These are phyloP conservation scores for Fraxinus nigra DNA, from an alignment of 305 asterid species.

Conservation along the genomic window DNA sequence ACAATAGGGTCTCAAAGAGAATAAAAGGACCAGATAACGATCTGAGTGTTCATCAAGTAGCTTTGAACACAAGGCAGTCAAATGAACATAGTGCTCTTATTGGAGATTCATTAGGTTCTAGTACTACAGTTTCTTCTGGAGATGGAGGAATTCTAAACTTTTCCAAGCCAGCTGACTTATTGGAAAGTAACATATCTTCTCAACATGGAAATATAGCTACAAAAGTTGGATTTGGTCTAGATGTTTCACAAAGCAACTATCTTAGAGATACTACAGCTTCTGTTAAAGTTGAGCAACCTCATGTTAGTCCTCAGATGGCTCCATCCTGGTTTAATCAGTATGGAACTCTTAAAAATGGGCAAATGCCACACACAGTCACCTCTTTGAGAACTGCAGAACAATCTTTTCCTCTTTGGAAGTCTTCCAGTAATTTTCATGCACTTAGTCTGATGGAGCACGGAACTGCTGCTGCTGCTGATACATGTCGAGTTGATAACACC, in stretches of 20 bases:
- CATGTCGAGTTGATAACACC: constrained; percentile 34
- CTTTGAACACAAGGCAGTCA: constrained; percentile 31
- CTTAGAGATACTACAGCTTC: neutral
- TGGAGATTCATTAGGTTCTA: constrained; percentile 38
- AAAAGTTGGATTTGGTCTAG: constrained; percentile 35
- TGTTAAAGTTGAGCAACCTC: neutral
- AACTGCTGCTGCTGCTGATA: constrained; percentile 21
- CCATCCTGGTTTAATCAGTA: constrained; percentile 70
- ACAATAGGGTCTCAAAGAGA: constrained; percentile 48
- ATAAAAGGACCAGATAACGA: constrained; percentile 43
- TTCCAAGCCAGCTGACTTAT: constrained; percentile 34
- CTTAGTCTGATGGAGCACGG: constrained; percentile 34
- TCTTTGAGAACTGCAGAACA: constrained; percentile 38
- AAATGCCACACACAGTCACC: constrained; percentile 35
- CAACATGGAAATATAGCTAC: constrained; percentile 42
- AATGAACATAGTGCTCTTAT: constrained; percentile 31
- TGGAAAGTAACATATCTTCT: constrained; percentile 34
- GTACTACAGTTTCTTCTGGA: constrained; percentile 35
- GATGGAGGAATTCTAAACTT: constrained; percentile 42
- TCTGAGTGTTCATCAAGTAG: constrained; percentile 36
- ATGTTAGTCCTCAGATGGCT: constrained; percentile 55
- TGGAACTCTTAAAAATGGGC: constrained; percentile 53
- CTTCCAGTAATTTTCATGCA: constrained; percentile 36
- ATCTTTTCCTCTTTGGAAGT: constrained; percentile 38
- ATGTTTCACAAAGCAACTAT: constrained; percentile 38